Base-by-base conservation (phyloP, 306 rosid genomes). In the Fagus sylvatica region DNA sequence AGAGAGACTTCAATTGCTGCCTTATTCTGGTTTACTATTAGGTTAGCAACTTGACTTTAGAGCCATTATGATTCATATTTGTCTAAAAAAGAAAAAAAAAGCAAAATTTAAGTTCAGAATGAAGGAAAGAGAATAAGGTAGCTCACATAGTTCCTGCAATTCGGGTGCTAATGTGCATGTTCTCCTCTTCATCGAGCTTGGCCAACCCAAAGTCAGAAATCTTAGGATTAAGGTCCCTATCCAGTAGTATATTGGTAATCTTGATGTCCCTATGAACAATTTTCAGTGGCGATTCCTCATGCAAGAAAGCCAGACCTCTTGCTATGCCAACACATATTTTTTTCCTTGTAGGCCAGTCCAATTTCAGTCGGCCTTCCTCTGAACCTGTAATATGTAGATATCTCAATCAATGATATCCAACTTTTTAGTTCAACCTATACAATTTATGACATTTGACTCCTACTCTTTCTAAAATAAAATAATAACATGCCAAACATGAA, bases 181-280 rank as follows among this genome's bases (percentile, higher is more conserved):
- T 90, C 82, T 80, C 97, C 73, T 80, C 88, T 75, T 92, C 97
- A n/a, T 90, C 78, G 33, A 84, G 97, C 85, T 79, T 90, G 64
- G 97, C 96, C 85, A 92, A 83, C 54, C 97, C 97, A 11, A 92
- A 90, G 84, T 92, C 97, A 0, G 97, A 90, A 70, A 90, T 92
- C 74, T 92, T 92, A 55, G 96, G 96, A 76, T 87, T 87, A 60
- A 93, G 84, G 48, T 90, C 75, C 22, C 69, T 71, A 73, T 93
- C 96, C 0, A 93, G 90, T 48, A 93, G 83, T 78, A 92, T 89
- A 83, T 92, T 92, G 75, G 92, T 86, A 65, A 93, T 89, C 80
- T 92, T 92, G 84, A 92, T 89, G 85, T 90, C 97, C 65, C 96
- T 83, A 70, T 92, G 97, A 66, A 93, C 96, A 73, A 90, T 90